A percentile compares a stretch with the other conserved stretches of the same genome.
Evolutionary conservation across 345 rosid species (phyloP).

Genomic region (Passiflora organensis): DNA sequence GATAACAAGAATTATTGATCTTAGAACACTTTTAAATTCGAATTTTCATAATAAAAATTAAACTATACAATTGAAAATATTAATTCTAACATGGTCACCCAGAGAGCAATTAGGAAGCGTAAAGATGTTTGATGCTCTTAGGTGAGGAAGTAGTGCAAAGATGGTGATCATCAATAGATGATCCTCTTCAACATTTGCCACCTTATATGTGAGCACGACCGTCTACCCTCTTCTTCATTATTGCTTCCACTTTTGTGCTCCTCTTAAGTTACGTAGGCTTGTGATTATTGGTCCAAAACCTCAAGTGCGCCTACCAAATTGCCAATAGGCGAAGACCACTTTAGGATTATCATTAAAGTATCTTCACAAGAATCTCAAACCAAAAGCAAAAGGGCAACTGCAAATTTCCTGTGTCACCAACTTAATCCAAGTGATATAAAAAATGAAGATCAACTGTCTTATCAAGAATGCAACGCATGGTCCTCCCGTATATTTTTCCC

Average conservation of each 20-base stretch:
- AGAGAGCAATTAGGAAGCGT: too few species aligned
- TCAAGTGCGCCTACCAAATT: conserved; percentile 6
- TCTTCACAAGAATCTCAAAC: conserved; percentile 14
- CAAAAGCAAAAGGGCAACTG: conserved; percentile 15
- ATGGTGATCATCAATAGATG: conserved; percentile 10
- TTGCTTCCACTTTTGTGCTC: conserved; percentile 8
- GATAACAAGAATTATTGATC: too few species aligned
- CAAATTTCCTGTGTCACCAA: conserved; percentile 12
- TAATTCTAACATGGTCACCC: too few species aligned
- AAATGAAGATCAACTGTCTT: background rate
- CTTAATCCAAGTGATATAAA: background rate
- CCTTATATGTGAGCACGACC: conserved; percentile 24
- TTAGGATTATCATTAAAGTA: conserved; percentile 22
- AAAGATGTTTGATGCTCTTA: conserved; percentile 13
- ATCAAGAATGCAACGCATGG: too few species aligned
- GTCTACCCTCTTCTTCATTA: conserved; percentile 21
- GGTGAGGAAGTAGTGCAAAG: background rate
- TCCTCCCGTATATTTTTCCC: too few species aligned
- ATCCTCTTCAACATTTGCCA: conserved; percentile 20
- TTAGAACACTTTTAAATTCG: too few species aligned
- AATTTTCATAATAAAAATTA: too few species aligned
- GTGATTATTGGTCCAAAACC: conserved; percentile 16
- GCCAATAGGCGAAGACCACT: conserved; percentile 4
- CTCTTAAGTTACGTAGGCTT: conserved; percentile 2
- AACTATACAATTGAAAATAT: too few species aligned